phyloP scores from a whole-genome alignment of 306 rosid genomes.

The Oxytropis ochrocephala region DNA sequence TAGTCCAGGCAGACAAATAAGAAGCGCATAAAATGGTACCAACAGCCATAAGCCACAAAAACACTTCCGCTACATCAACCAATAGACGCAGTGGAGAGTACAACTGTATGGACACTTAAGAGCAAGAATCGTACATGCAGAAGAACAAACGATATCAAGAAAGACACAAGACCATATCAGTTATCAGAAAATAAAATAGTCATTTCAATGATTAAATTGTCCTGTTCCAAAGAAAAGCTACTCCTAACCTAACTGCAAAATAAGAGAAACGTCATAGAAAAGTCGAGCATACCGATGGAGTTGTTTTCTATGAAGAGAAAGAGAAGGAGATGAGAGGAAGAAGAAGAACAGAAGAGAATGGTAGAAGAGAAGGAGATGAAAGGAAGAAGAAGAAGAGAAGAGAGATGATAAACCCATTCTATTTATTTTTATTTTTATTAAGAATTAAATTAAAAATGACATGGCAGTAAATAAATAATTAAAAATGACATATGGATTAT shows the following conservation, averaged over 20 bases:
- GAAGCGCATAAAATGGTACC: slow-evolving; percentile 91
- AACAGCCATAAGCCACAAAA: slow-evolving; percentile 99
- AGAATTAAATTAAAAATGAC: no score
- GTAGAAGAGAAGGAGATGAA: no score
- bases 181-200: not conserved
- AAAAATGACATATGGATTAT: no score
- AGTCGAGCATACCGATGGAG: slow-evolving; percentile 43
- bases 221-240: not conserved
- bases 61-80: slow-evolving; percentile 95
- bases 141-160: slow-evolving; percentile 16
- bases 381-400: no score
- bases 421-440: no score
- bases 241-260: not conserved
- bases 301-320: slow-evolving; percentile 46
- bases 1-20: slow-evolving; percentile 96
- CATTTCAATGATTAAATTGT: slow-evolving; percentile 2
- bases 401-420: no score
- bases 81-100: slow-evolving; percentile 92
- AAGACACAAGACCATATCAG: not conserved
- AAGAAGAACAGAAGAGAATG: no score
- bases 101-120: slow-evolving; percentile 83
- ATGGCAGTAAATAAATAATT: no score
- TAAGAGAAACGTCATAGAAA: not conserved
- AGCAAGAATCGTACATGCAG: slow-evolving; percentile 31
- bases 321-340: no score